Evolutionary conservation across 192 early-diverging fungal genomes (phyloP), one percentile per base, ranked within the genome.

Genomic region (Irineochytrium annulatum): DNA sequence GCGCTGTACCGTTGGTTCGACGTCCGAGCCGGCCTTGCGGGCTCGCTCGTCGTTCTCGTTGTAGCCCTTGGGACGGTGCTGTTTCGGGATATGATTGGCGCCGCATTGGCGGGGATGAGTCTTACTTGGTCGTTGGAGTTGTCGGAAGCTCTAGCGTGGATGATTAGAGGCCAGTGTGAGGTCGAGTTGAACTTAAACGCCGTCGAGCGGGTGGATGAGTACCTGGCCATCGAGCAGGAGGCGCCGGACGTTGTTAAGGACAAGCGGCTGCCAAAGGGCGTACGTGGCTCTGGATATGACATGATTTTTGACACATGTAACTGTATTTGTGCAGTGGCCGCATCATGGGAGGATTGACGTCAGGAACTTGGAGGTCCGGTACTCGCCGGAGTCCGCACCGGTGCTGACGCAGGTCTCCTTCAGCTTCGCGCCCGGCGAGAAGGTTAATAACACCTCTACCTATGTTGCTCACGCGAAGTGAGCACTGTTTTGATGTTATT

Each of bases 141-240:
- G 30, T 77, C 90, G 53, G 83, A 89, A 11, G 19, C 31, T 20
- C 35, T 70, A 2, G 22, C 52, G 11, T 58, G 55, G 54, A 24
- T 70, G 2, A 43, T 70, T 1, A 82, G 91, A 22, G 52, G 68
- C 14, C 61, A 72, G 43, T 60, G 62, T 52, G 55, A 77, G 45
- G 82, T 89, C 70, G 91, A 94, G 72, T 86, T 90, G 78, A 60
- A 28, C 11, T 53, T 73, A 68, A 72, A 66, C 44, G 55, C 60
- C 28, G 74, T 95, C 32, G 95, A 97, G 74, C 86, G 95, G 41
- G 73, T 97, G 20, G 72, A 81, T 31, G 92, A 95, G 74, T 97
- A 95, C 57, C 54, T 90, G 56, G 55, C 73, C 2, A 61, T 95
- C 32, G 89, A 90, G 31, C 87, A 92, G 63, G 95, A 97, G 54